phyloP scores from a whole-genome alignment of 2,329 filamentous ascomycete species.

The Cadophora sp. region DNA sequence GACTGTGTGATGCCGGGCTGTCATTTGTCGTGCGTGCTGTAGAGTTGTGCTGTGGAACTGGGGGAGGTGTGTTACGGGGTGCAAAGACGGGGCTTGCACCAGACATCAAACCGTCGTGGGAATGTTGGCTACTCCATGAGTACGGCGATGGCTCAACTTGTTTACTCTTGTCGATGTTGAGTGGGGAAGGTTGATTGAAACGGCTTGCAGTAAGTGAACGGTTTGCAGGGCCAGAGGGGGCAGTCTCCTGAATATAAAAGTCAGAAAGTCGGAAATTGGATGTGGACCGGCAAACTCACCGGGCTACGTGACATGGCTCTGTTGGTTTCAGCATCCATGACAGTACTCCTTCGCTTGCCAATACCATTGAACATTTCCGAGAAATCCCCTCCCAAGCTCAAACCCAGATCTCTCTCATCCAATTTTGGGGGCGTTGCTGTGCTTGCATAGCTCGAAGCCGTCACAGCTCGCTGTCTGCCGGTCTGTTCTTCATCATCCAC shows the following conservation, averaged over 20 bases:
- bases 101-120: constrained; percentile 41
- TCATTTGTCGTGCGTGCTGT: constrained; percentile 24
- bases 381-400: constrained; percentile 45
- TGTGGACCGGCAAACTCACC: constrained; percentile 32
- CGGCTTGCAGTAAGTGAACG: constrained; percentile 33
- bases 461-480: constrained; percentile 40
- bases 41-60: constrained; percentile 38
- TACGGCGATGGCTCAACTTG: constrained; percentile 40
- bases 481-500: constrained; percentile 33
- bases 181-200: constrained; percentile 37
- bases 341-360: constrained; percentile 40
- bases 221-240: constrained; percentile 31
- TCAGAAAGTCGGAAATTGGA: constrained; percentile 25
- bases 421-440: constrained; percentile 44
- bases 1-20: constrained; percentile 17
- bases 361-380: constrained; percentile 45
- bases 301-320: constrained; percentile 39
- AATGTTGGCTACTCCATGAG: constrained; percentile 43
- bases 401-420: constrained; percentile 39
- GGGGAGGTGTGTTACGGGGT: constrained; percentile 26
- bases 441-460: constrained; percentile 45
- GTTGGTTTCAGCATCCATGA: constrained; percentile 36
- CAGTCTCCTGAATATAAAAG: constrained; percentile 31
- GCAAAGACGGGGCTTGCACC: constrained; percentile 36
- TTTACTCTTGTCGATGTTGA: constrained; percentile 40